A percentile compares a stretch with the other conserved stretches of the same genome.
These are phyloP conservation scores for Sisymbrium altissimum DNA, from an alignment of 345 rosid genomes.

Conservation along the genomic window DNA sequence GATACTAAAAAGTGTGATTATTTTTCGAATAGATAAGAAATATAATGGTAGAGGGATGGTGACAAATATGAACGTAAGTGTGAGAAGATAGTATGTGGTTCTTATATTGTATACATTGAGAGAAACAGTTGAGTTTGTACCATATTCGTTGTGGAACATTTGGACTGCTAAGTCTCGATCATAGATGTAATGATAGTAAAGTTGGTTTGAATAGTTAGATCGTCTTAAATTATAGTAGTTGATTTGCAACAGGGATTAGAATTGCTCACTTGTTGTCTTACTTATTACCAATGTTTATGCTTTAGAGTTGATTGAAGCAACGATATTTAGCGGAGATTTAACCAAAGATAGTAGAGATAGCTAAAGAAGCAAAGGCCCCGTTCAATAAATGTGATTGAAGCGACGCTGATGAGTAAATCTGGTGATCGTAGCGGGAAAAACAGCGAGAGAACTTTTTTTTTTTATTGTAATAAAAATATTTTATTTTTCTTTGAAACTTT, in stretches of 20 bases:
- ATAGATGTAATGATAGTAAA: too few relatives aligned
- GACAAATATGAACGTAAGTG: slow-evolving; percentile 20
- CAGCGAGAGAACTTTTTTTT: not conserved
- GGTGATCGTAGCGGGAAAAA: not conserved
- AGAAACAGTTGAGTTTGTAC: slow-evolving; percentile 3
- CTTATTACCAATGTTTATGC: too few relatives aligned
- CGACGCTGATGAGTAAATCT: too few relatives aligned
- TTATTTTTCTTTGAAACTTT: too few relatives aligned
- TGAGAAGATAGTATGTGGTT: slow-evolving; percentile 38
- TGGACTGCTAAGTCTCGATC: not conserved
- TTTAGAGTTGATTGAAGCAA: too few relatives aligned
- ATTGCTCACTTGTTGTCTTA: too few relatives aligned
- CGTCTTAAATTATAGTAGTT: too few relatives aligned
- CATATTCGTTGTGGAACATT: not conserved
- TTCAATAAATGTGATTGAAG: not conserved
- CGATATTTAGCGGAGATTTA: too few relatives aligned
- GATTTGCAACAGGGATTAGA: too few relatives aligned
- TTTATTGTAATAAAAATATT: not conserved
- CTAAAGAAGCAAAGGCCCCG: not conserved
- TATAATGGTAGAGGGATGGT: not conserved
- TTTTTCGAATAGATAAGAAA: not conserved
- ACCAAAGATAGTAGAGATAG: too few relatives aligned
- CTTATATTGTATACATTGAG: not conserved
- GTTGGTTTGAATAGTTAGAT: too few relatives aligned
- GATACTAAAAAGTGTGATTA: not conserved